phyloP scores from a whole-genome alignment of 2,329 filamentous ascomycete species.

The Penicillium brevicompactum region DNA sequence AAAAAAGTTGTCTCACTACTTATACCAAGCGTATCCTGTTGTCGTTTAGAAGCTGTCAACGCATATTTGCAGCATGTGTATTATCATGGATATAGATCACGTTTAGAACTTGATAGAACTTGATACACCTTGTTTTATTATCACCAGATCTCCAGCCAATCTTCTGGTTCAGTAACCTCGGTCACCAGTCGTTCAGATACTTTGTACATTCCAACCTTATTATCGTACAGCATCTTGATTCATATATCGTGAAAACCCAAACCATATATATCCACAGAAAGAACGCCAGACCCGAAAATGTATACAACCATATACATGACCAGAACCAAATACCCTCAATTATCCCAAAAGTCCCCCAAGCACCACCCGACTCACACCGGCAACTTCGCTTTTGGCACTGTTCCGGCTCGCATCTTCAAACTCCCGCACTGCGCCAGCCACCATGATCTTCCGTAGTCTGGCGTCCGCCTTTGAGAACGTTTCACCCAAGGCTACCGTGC shows the following conservation, averaged over 20 bases:
- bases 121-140: too few species aligned
- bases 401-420: constrained; percentile 84
- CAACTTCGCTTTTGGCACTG: constrained; percentile 77
- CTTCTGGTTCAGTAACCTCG: not conserved
- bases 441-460: constrained; percentile 82
- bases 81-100: too few species aligned
- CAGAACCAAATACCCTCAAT: not conserved
- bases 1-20: constrained; percentile 14
- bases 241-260: constrained; percentile 3
- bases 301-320: not conserved
- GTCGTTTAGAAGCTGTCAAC: not conserved
- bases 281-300: constrained; percentile 1
- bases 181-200: not conserved
- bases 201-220: constrained; percentile 6
- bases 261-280: not conserved
- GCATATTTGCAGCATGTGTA: not conserved
- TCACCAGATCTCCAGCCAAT: too few species aligned
- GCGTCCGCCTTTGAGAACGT: constrained; percentile 88
- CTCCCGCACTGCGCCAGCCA: constrained; percentile 83
- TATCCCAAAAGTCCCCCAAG: constrained; percentile 75
- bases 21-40: constrained; percentile 11
- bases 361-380: constrained; percentile 84
- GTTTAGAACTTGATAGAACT: too few species aligned
- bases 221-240: constrained; percentile 11
- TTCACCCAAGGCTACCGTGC: constrained; percentile 71